phyloP scores from a whole-genome alignment of 2,329 filamentous ascomycete genomes.

The Tolypocladium ophioglossoides region DNA sequence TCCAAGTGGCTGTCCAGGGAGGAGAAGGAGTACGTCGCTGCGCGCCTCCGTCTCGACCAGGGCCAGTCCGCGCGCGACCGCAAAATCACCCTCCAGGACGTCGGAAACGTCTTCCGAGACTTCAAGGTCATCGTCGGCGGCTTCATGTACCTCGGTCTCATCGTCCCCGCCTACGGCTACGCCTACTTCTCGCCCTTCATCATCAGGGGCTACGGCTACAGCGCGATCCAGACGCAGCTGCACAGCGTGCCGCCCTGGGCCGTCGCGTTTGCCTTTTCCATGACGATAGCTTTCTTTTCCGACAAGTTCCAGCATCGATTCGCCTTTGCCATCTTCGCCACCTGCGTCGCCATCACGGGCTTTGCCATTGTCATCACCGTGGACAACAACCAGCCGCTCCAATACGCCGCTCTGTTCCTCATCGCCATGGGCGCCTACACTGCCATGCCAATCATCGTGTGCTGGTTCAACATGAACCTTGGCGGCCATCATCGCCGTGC shows the following conservation, averaged over 20 bases:
- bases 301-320: constrained; percentile 67
- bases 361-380: constrained; percentile 66
- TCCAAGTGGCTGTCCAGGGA: constrained; percentile 62
- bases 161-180: constrained; percentile 69
- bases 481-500: constrained; percentile 61
- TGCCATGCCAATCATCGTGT: constrained; percentile 81
- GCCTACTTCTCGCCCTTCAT: constrained; percentile 70
- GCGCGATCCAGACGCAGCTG: constrained; percentile 45
- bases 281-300: constrained; percentile 61
- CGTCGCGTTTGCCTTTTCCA: constrained; percentile 67
- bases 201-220: constrained; percentile 55
- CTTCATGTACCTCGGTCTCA: constrained; percentile 72
- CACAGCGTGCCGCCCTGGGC: constrained; percentile 49
- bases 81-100: constrained; percentile 47
- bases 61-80: constrained; percentile 55
- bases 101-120: constrained; percentile 57
- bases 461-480: constrained; percentile 76
- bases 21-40: constrained; percentile 56
- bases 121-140: constrained; percentile 64
- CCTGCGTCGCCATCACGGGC: constrained; percentile 59
- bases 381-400: constrained; percentile 52
- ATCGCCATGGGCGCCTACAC: constrained; percentile 71
- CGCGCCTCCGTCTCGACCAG: constrained; percentile 57
- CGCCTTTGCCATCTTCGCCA: constrained; percentile 58
- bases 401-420: constrained; percentile 76